Percentiles rank a stretch among this genome's conserved stretches.
phyloP scores from a whole-genome alignment of 768 basidiomycete genomes.

The Porphyrellus cyaneotinctus region DNA sequence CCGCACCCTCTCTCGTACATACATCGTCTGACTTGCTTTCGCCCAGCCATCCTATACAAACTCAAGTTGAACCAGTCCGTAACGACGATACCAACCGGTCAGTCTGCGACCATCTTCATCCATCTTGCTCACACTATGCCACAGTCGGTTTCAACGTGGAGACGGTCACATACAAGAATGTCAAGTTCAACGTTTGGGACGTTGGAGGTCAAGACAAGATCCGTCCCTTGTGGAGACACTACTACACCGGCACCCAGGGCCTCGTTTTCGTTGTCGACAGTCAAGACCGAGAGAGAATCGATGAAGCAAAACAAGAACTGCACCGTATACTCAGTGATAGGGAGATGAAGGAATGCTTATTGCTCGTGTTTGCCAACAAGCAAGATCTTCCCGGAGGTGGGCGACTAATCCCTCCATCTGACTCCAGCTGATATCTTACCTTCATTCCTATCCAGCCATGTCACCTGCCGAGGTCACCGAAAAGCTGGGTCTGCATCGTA shows the following conservation, averaged over 20 bases:
- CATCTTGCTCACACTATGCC: neutral
- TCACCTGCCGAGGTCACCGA: constrained; percentile 99
- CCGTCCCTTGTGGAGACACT: constrained; percentile 96
- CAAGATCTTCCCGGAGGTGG: constrained; percentile 95
- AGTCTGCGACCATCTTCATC: neutral
- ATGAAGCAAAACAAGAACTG: constrained; percentile 93
- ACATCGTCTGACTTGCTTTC: neutral
- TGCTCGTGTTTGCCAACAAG: constrained; percentile 99
- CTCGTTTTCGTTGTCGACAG: constrained; percentile 98
- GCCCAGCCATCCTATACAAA: constrained; percentile 93
- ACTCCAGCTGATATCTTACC: neutral
- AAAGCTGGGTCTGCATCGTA: constrained; percentile 89
- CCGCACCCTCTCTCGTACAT: constrained; percentile 9
- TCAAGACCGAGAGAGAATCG: constrained; percentile 90
- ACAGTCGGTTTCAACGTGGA: constrained; percentile 98
- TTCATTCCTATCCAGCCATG: constrained; percentile 59
- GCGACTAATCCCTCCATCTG: constrained; percentile 22
- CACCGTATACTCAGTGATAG: constrained; percentile 94
- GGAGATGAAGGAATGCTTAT: constrained; percentile 95
- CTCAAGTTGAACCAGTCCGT: constrained; percentile 98
- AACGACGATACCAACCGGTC: constrained; percentile 96
- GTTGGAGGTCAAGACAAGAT: constrained; percentile 99
- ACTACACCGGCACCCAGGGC: constrained; percentile 98
- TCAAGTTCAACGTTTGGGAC: constrained; percentile 94
- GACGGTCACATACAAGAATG: constrained; percentile 98